Percentiles rank a stretch among this genome's conserved stretches.
Evolutionary conservation across 1,139 yeast species (phyloP).

Genomic region (Geotrichum histeridarum): DNA sequence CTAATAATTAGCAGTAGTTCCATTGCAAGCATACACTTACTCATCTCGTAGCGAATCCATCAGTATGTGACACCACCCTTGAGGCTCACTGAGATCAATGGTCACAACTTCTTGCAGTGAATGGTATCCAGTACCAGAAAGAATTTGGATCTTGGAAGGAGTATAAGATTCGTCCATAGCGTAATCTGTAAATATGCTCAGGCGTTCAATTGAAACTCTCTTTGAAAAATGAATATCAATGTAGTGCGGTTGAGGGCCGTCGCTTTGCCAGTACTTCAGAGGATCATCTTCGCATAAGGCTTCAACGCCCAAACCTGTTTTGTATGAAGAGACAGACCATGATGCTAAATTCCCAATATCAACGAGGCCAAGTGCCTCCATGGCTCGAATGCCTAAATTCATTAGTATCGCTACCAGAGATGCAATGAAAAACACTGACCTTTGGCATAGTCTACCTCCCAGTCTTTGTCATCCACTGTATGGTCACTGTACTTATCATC

Average conservation of each 20-base stretch:
- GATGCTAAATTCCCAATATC: slow-evolving; percentile 80
- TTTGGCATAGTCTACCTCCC: slow-evolving; percentile 8
- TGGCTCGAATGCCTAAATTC: slow-evolving; percentile 40
- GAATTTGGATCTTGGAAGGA: slow-evolving; percentile 64
- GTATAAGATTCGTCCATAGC: slow-evolving; percentile 85
- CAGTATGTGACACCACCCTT: slow-evolving; percentile 79
- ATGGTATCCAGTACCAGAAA: slow-evolving; percentile 83
- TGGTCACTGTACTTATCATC: slow-evolving; percentile 1
- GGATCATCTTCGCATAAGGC: slow-evolving; percentile 74
- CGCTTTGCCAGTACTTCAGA: slow-evolving; percentile 86
- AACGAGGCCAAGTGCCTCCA: slow-evolving; percentile 53
- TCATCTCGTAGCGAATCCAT: slow-evolving; percentile 54
- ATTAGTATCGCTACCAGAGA: not conserved
- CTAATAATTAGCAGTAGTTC: slow-evolving; percentile 16
- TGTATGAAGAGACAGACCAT: slow-evolving; percentile 79
- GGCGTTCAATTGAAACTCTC: slow-evolving; percentile 61
- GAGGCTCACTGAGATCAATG: slow-evolving; percentile 62
- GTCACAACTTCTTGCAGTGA: slow-evolving; percentile 73
- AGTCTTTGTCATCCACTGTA: slow-evolving; percentile 1
- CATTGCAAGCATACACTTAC: slow-evolving; percentile 31
- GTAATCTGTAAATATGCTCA: slow-evolving; percentile 67
- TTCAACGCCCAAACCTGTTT: slow-evolving; percentile 65
- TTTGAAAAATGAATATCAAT: slow-evolving; percentile 79
- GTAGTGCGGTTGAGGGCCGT: slow-evolving; percentile 87
- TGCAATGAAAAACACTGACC: not conserved